Evolutionary conservation across 441 rosid species (phyloP).

Genomic region (Sinapis alba): DNA sequence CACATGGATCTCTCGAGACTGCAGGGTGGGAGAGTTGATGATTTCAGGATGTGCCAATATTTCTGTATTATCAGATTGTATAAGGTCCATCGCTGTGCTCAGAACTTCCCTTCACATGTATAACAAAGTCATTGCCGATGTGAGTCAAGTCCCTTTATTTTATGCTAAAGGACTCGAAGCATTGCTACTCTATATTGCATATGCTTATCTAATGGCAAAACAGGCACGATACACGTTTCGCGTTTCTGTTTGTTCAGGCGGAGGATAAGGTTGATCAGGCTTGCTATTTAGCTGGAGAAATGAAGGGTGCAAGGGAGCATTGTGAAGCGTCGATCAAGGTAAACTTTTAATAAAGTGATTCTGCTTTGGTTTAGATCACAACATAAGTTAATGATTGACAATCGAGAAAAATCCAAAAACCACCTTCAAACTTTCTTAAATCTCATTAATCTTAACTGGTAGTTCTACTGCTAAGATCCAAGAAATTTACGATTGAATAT

Average conservation of each 20-base stretch:
- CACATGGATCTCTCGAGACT: slow-evolving; percentile 15
- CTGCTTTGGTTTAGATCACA: slow-evolving; percentile 7
- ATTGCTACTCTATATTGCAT: not conserved
- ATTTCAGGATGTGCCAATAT: slow-evolving; percentile 42
- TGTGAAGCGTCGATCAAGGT: slow-evolving; percentile 79
- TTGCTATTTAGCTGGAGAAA: slow-evolving; percentile 62
- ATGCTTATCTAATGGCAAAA: slow-evolving; percentile 2
- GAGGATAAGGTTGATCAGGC: slow-evolving; percentile 78
- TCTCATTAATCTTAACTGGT: not conserved
- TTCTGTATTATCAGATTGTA: slow-evolving; percentile 50
- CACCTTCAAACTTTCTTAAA: not conserved
- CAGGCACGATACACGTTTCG: not conserved
- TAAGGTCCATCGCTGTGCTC: slow-evolving; percentile 54
- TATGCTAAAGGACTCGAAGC: not conserved
- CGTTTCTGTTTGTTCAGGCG: slow-evolving; percentile 45
- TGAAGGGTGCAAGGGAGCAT: slow-evolving; percentile 57
- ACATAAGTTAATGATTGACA: not conserved
- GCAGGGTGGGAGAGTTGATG: slow-evolving; percentile 63
- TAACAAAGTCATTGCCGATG: slow-evolving; percentile 84
- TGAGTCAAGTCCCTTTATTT: slow-evolving; percentile 39
- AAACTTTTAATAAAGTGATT: slow-evolving; percentile 1
- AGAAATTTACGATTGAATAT: not conserved
- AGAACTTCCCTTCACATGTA: slow-evolving; percentile 66
- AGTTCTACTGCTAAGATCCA: not conserved
- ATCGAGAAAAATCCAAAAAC: not conserved